Conservation (phyloP, 208 protist species). For the Trypanosoma vivax region DNA sequence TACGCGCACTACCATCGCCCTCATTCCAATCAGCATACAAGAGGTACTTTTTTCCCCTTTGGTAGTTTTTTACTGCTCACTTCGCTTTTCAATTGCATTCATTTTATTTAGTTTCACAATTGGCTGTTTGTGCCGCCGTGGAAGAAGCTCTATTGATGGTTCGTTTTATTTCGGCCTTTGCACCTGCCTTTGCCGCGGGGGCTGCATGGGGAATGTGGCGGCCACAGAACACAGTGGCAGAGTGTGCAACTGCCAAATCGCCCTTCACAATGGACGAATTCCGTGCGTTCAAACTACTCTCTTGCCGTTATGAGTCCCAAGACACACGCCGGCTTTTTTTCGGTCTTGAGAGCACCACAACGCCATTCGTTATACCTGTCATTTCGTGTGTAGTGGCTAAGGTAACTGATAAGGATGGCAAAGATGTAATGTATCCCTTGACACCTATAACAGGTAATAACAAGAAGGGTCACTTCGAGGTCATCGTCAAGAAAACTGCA, state of each 20-base stretch:
- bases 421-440: constrained; percentile 77
- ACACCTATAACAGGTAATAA: constrained; percentile 72
- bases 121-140: no score
- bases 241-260: constrained; percentile 34
- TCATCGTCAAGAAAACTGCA: constrained; percentile 87
- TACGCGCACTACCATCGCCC: no score
- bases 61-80: no score
- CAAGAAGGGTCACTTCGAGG: constrained; percentile 80
- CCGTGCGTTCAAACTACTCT: constrained; percentile 71
- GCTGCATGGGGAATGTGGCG: constrained; percentile 23
- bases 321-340: constrained; percentile 85
- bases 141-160: constrained; percentile 15
- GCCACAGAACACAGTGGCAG: constrained; percentile 9
- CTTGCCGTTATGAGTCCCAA: constrained; percentile 77
- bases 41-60: no score
- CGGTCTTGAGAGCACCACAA: constrained; percentile 55
- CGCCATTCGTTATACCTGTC: constrained; percentile 59
- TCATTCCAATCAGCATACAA: no score
- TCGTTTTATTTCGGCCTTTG: constrained; percentile 35
- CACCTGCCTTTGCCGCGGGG: constrained; percentile 29
- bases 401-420: constrained; percentile 63
- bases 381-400: constrained; percentile 71
- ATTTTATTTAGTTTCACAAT: no score
- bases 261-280: constrained; percentile 74
- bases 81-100: no score